A percentile compares a stretch with the other conserved stretches of the same genome.
Evolutionary conservation across 345 rosid species (phyloP).

Genomic region (Acer saccharum): DNA sequence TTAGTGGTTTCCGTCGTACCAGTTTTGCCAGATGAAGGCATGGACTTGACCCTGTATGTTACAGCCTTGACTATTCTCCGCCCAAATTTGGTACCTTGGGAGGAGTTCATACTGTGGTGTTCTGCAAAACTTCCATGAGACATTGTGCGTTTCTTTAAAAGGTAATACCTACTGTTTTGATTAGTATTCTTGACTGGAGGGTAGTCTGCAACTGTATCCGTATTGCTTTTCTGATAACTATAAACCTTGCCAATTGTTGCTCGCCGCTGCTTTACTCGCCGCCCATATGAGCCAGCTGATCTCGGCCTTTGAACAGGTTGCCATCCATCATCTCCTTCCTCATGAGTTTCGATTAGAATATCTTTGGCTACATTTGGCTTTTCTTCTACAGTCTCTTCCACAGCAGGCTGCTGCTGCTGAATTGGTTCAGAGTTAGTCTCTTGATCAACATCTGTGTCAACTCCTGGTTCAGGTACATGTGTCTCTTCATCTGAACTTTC

Average conservation of each 20-base stretch:
- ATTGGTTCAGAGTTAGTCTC: slow-evolving; percentile 39
- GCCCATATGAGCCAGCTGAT: slow-evolving; percentile 71
- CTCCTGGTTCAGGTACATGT: slow-evolving; percentile 34
- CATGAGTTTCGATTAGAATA: slow-evolving; percentile 45
- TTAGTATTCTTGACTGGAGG: slow-evolving; percentile 51
- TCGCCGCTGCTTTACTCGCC: slow-evolving; percentile 82
- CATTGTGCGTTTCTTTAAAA: slow-evolving; percentile 66
- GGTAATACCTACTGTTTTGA: slow-evolving; percentile 62
- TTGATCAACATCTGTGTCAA: slow-evolving; percentile 35
- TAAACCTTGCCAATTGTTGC: slow-evolving; percentile 75
- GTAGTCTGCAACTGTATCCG: slow-evolving; percentile 53
- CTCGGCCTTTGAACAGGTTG: slow-evolving; percentile 93
- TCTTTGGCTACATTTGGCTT: slow-evolving; percentile 37
- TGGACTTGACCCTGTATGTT: slow-evolving; percentile 80
- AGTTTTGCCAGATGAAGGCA: slow-evolving; percentile 51
- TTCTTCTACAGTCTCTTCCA: slow-evolving; percentile 45
- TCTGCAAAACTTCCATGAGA: slow-evolving; percentile 70
- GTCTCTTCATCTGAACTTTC: slow-evolving; percentile 63
- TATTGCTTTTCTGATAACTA: slow-evolving; percentile 69
- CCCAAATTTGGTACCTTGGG: slow-evolving; percentile 73
- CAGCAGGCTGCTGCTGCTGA: slow-evolving; percentile 45
- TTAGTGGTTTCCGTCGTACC: slow-evolving; percentile 39
- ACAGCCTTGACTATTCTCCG: slow-evolving; percentile 79
- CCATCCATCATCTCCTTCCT: slow-evolving; percentile 94
- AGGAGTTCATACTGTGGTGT: slow-evolving; percentile 45